Base-by-base conservation (phyloP, 2,329 filamentous ascomycete species). In the Exophiala alcalophila region DNA sequence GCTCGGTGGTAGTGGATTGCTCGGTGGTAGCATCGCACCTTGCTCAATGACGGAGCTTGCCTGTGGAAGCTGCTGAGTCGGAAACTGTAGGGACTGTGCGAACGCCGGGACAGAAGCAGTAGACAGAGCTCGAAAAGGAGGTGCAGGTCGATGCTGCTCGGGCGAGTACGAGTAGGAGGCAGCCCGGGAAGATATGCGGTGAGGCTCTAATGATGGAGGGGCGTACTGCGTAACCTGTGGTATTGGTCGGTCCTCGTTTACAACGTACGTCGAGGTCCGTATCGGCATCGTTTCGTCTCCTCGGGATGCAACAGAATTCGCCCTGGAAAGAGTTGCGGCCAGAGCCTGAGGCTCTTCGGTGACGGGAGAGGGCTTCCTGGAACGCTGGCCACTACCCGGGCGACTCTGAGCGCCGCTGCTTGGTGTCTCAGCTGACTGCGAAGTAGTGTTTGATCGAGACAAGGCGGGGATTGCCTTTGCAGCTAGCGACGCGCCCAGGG, bases 401-500 rank as follows among this genome's bases (percentile, higher is more conserved):
- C 42, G 27, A 23, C 49, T 51, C 15, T 49, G 49, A 16, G 45
- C 44, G 15, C 49, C 30, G 25, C 38, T 49, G 28, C 44, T 49
- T 10, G 42, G 41, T n/a, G 43, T 36, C 10, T 47, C 49, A 11
- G 39, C 21, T 5, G 44, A 49, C n/a, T 39, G 31, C 4, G 44
- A 46, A 20, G 49, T n/a, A n/a, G n/a, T 48, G 28, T 39, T 47
- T 27, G 52, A 46, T 39, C 50, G 29, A 9, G 52, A 47, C 15
- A 52, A 28, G 27, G 24, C 39, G 23, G 50, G 50, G 27, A 48
- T 49, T 14, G 50, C 42, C 42, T 49, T 57, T 15, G 40, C 33
- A 9, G 53, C 53, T 6, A 52, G 35, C 10, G 53, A 48, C 23
- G 51, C 52, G 28, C 50, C 50, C 15, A 50, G 33, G 10, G 53